A percentile compares a stretch with the other conserved stretches of the same genome.
These are phyloP conservation scores for Gelatoporia subvermispora DNA, from an alignment of 768 basidiomycete genomes.

Conservation along the genomic window DNA sequence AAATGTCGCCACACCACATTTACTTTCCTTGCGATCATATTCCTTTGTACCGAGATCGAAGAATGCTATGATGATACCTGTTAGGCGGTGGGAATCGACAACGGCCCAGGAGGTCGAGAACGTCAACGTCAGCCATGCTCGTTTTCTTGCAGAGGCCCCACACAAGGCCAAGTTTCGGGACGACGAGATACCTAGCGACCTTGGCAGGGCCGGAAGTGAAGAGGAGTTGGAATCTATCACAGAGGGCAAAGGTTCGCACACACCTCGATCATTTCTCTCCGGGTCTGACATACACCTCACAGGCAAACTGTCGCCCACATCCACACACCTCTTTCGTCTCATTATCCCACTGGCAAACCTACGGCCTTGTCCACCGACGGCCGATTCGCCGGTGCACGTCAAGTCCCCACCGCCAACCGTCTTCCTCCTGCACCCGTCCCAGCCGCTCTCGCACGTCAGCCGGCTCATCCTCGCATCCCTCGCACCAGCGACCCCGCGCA, in stretches of 20 bases:
- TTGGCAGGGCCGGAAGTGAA: constrained; percentile 3
- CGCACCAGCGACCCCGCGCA: constrained; percentile 25
- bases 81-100: not conserved
- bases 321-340: constrained; percentile 62
- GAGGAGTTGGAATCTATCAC: constrained; percentile 19
- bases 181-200: constrained; percentile 6
- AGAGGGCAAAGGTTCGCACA: constrained; percentile 32
- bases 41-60: no score
- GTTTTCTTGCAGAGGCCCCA: constrained; percentile 40
- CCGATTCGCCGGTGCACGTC: constrained; percentile 17
- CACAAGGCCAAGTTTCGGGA: constrained; percentile 29
- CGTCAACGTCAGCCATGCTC: constrained; percentile 36
- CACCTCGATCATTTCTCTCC: not conserved
- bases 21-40: no score
- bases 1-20: no score
- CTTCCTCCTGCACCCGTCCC: constrained; percentile 63
- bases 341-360: constrained; percentile 44
- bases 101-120: constrained; percentile 25
- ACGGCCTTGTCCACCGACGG: constrained; percentile 7
- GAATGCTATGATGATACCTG: no score
- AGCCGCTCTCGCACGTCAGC: constrained; percentile 61
- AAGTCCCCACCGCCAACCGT: constrained; percentile 35
- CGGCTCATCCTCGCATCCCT: constrained; percentile 49
- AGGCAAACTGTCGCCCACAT: constrained; percentile 61
- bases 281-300: not conserved